Conservation (phyloP, 768 basidiomycete species). For the Wakefieldia striispora region DNA sequence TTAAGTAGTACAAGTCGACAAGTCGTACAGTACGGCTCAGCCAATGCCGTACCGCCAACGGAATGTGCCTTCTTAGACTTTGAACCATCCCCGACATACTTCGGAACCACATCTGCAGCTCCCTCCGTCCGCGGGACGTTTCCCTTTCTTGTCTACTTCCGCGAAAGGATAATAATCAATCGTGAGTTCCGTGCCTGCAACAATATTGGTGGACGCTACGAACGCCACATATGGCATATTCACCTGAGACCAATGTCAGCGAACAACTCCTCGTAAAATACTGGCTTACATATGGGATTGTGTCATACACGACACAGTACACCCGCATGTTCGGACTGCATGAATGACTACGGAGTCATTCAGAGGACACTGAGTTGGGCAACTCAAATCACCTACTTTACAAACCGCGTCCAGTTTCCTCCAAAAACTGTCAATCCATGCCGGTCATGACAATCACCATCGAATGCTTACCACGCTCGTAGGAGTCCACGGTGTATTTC, state of each 20-base stretch:
- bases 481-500: slow-evolving; percentile 57
- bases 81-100: slow-evolving; percentile 40
- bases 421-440: slow-evolving; percentile 6
- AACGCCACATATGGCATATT: slow-evolving; percentile 65
- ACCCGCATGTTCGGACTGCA: slow-evolving; percentile 59
- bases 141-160: slow-evolving; percentile 24
- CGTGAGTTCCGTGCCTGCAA: slow-evolving; percentile 53
- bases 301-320: slow-evolving; percentile 62
- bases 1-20: too few species aligned
- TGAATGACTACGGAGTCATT: slow-evolving; percentile 51
- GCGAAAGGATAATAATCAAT: slow-evolving; percentile 61
- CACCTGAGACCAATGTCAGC: slow-evolving; percentile 34
- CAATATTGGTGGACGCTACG: slow-evolving; percentile 48
- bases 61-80: too few species aligned
- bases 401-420: slow-evolving; percentile 79
- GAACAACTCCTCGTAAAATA: not conserved
- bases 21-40: too few species aligned
- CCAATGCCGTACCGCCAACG: too few species aligned
- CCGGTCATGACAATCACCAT: not conserved
- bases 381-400: slow-evolving; percentile 51
- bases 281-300: slow-evolving; percentile 47
- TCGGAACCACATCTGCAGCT: slow-evolving; percentile 38
- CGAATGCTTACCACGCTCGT: slow-evolving; percentile 42
- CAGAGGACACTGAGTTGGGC: not conserved
- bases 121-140: slow-evolving; percentile 26